phyloP scores from a whole-genome alignment of 169 alveolate species.

The Eimeria brunetti region DNA sequence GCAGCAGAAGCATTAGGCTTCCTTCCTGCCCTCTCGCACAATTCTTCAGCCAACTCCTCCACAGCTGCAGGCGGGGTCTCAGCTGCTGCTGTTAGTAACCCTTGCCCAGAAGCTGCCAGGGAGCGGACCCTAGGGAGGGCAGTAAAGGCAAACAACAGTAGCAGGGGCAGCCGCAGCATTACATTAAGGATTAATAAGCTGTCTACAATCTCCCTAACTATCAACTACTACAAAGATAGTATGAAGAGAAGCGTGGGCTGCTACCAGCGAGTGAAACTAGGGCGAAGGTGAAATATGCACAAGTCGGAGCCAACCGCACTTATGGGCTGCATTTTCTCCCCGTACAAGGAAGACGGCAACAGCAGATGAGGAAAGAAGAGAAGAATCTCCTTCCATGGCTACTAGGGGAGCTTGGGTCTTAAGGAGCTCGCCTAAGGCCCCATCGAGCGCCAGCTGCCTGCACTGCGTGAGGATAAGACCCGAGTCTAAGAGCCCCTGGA shows the following conservation, averaged over 20 bases:
- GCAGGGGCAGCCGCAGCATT: background rate
- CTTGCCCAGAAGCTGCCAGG: background rate
- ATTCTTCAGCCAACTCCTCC: background rate
- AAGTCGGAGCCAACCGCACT: conserved; percentile 8
- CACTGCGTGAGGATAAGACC: conserved; percentile 40
- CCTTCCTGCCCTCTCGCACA: background rate
- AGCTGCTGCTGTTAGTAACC: background rate
- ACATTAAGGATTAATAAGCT: background rate
- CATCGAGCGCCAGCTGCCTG: conserved; percentile 21
- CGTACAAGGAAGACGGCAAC: conserved; percentile 3
- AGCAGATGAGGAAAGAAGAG: conserved; percentile 14
- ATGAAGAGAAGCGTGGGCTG: background rate
- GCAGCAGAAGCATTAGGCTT: conserved; percentile 8
- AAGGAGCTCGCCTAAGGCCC: conserved; percentile 5
- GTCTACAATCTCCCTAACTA: background rate
- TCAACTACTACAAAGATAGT: background rate
- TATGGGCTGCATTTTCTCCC: conserved; percentile 13
- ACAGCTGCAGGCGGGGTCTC: conserved; percentile 26
- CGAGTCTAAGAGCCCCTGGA: conserved; percentile 32
- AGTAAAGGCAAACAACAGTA: background rate
- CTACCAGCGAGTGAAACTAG: background rate
- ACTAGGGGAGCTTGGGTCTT: background rate
- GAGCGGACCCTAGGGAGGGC: background rate
- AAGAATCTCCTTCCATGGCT: conserved; percentile 4
- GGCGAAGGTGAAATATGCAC: background rate